Evolutionary conservation across 1,284 basidiomycete species (phyloP).

Genomic region (Tremellales sp.): DNA sequence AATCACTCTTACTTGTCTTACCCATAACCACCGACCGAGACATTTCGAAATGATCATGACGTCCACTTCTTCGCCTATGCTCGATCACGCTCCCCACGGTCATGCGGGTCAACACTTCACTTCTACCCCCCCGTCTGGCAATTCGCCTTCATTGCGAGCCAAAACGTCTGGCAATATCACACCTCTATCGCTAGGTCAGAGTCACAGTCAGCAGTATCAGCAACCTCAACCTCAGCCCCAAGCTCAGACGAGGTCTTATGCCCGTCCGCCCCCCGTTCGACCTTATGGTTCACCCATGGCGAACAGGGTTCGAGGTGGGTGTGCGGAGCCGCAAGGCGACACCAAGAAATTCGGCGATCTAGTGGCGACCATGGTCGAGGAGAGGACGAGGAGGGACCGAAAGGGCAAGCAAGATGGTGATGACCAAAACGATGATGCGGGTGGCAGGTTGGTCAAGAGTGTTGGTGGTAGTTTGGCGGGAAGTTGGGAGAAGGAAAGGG

Average conservation of each 20-base stretch:
- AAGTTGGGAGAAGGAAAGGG: conserved; percentile 33
- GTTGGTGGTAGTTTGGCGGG: conserved; percentile 21
- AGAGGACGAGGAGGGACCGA: conserved; percentile 2
- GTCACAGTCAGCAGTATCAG: not conserved
- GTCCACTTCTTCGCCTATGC: conserved; percentile 1
- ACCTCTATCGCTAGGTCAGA: not conserved
- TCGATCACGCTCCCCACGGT: too few species aligned
- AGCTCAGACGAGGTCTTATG: conserved; percentile 7
- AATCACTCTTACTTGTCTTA: not conserved
- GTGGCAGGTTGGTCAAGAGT: conserved; percentile 21
- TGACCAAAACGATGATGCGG: conserved; percentile 8
- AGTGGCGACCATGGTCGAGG: conserved; percentile 13
- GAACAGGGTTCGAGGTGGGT: not conserved
- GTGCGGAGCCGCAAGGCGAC: conserved; percentile 10
- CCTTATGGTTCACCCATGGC: conserved; percentile 14
- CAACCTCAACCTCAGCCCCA: not conserved
- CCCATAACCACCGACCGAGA: not conserved
- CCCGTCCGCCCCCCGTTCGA: conserved; percentile 15
- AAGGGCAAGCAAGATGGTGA: conserved; percentile 2
- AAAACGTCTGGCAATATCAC: not conserved
- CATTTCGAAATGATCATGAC: conserved; percentile 11
- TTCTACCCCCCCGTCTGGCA: not conserved
- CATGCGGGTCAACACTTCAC: too few species aligned
- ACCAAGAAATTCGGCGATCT: conserved; percentile 21
- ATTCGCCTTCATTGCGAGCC: not conserved